phyloP scores from a whole-genome alignment of 805 yeast genomes.

The Candida suzukii region DNA sequence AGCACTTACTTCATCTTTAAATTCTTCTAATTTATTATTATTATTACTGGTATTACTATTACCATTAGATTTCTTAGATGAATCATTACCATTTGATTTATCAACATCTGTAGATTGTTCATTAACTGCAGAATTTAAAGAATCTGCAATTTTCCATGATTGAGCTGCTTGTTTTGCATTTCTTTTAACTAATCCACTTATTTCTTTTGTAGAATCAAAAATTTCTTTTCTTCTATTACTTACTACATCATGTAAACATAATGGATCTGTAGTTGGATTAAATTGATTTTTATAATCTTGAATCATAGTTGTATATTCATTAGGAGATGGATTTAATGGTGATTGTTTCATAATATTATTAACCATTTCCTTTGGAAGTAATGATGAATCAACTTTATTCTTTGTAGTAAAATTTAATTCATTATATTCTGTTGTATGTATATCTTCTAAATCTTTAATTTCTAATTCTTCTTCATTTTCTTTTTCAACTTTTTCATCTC shows the following conservation, averaged over 20 bases:
- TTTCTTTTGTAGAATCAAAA: slow-evolving; percentile 36
- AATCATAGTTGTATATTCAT: slow-evolving; percentile 20
- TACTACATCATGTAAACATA: slow-evolving; percentile 12
- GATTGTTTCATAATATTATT: slow-evolving; percentile 15
- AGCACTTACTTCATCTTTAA: slow-evolving; percentile 5
- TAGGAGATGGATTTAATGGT: slow-evolving; percentile 17
- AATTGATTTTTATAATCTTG: slow-evolving; percentile 14
- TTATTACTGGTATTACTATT: no score
- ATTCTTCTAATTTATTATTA: not conserved
- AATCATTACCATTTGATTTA: not conserved
- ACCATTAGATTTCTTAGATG: no score
- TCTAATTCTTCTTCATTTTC: slow-evolving; percentile 37
- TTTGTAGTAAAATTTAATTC: slow-evolving; percentile 31
- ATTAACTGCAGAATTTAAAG: slow-evolving; percentile 20
- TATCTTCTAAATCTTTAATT: slow-evolving; percentile 45
- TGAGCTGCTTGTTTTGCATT: slow-evolving; percentile 49
- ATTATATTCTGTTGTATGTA: slow-evolving; percentile 42
- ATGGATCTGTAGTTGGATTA: slow-evolving; percentile 3
- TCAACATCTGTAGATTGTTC: slow-evolving; percentile 28
- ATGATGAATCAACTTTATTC: slow-evolving; percentile 18
- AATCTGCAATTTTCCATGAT: slow-evolving; percentile 29
- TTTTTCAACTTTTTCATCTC: slow-evolving; percentile 31
- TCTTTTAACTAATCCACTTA: slow-evolving; percentile 39
- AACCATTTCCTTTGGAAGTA: slow-evolving; percentile 16
- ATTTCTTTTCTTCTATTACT: slow-evolving; percentile 25